These are phyloP conservation scores for Delphinella strobiligena DNA, from an alignment of 2,329 filamentous ascomycete genomes.

Conservation along the genomic window DNA sequence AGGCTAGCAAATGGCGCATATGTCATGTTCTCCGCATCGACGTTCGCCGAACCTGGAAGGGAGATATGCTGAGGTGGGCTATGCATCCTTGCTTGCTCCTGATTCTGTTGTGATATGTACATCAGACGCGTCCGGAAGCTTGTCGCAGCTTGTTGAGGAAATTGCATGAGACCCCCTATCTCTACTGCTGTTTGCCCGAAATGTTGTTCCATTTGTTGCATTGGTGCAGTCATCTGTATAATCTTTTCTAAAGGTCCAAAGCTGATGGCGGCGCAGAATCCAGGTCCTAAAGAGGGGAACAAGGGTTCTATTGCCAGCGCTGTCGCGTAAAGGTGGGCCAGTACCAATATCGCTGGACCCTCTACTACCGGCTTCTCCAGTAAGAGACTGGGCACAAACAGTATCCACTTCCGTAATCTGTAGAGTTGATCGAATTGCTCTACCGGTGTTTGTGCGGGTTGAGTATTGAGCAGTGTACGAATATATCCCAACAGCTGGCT, in stretches of 20 bases:
- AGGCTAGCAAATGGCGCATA: conserved; percentile 29
- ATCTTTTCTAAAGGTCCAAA: conserved; percentile 79
- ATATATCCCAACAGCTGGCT: conserved; percentile 36
- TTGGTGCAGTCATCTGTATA: conserved; percentile 57
- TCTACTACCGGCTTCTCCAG: conserved; percentile 67
- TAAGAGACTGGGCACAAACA: conserved; percentile 84
- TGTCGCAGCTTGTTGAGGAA: conserved; percentile 30
- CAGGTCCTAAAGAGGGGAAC: conserved; percentile 80
- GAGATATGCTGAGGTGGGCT: conserved; percentile 22
- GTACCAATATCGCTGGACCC: conserved; percentile 65
- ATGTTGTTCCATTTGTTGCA: conserved; percentile 37
- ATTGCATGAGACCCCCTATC: conserved; percentile 34
- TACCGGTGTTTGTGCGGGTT: conserved; percentile 43
- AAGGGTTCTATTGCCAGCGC: conserved; percentile 80
- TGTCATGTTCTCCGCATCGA: conserved; percentile 27
- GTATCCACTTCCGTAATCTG: conserved; percentile 80
- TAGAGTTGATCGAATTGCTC: conserved; percentile 87
- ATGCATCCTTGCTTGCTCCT: conserved; percentile 21
- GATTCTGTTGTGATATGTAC: conserved; percentile 16
- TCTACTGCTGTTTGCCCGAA: conserved; percentile 30
- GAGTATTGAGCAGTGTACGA: conserved; percentile 29
- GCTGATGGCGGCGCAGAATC: conserved; percentile 59
- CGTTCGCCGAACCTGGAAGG: conserved; percentile 23
- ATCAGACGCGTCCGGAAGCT: conserved; percentile 29
- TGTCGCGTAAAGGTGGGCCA: conserved; percentile 85